Percentiles rank a stretch among this genome's conserved stretches.
Conservation (phyloP, 1,284 basidiomycete genomes). For the Pascua sp. region DNA sequence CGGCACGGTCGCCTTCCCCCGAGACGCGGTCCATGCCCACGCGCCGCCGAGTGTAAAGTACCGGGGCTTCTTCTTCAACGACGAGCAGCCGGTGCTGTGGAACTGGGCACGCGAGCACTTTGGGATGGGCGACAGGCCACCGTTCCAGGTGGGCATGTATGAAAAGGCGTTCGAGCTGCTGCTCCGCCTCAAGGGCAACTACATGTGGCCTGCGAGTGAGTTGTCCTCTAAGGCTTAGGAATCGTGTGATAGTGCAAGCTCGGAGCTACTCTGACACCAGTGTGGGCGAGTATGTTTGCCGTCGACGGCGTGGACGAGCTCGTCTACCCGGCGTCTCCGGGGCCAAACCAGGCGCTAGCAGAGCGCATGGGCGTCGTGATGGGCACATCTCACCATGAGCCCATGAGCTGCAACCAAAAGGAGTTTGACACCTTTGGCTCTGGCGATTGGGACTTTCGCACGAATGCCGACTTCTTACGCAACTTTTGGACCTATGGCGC, state of each 20-base stretch:
- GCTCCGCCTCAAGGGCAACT: conserved; percentile 64
- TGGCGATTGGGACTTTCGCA: conserved; percentile 20
- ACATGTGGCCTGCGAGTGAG: conserved; percentile 56
- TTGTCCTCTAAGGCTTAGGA: neutral
- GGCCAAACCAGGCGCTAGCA: conserved; percentile 61
- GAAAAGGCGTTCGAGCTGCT: conserved; percentile 59
- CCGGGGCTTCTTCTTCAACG: conserved; percentile 60
- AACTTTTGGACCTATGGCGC: conserved; percentile 33
- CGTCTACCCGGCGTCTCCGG: conserved; percentile 19
- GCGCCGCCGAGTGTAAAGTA: conserved; percentile 67
- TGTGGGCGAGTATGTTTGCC: conserved; percentile 59
- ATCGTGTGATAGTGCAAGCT: neutral
- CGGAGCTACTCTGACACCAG: conserved; percentile 4
- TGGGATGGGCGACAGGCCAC: conserved; percentile 59
- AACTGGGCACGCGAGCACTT: conserved; percentile 60
- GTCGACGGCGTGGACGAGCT: conserved; percentile 57
- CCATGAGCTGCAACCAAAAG: conserved; percentile 31
- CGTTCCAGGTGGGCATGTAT: conserved; percentile 56
- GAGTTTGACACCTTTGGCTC: conserved; percentile 1
- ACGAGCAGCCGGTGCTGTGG: conserved; percentile 62
- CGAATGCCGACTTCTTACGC: conserved; percentile 21
- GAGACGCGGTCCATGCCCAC: conserved; percentile 57
- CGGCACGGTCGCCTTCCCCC: conserved; percentile 54
- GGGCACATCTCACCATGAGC: conserved; percentile 53
- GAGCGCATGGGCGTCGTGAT: conserved; percentile 67